Evolutionary conservation across 1,284 basidiomycete genomes (phyloP), one percentile per base, ranked within the genome.

Genomic region (Cryptococcus maquisensis): DNA sequence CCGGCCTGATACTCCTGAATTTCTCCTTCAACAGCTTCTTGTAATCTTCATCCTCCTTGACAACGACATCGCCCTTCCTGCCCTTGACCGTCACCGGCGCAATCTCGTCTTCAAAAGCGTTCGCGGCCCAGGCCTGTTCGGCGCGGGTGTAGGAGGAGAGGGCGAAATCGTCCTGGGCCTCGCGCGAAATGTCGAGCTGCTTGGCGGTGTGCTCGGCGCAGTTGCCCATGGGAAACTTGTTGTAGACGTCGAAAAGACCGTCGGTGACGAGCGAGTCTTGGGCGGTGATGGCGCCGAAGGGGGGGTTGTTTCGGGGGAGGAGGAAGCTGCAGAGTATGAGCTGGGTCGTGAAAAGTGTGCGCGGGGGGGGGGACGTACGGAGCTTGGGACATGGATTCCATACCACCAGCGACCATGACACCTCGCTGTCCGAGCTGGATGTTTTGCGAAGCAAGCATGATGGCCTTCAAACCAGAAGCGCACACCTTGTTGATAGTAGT

Each of bases 401-500:
- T 93, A 56, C 95, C 95, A 66, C 95, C 96, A 49, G 93, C 94
- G 40, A 87, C 87, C 59, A 97, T 87, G 49, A 97, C 84, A 74
- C 79, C 76, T 55, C 81, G 83, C 66, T 86, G 85, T 51, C 95
- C 96, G 36, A 86, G 81, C 70, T 86, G 82, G 74, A 98, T 93
- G 68, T 84, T 85, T 79, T 98, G 94, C 38, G 90, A 83, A 51
- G 91, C 96, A 61, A 96, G 83, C 77, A 92, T 95, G 79, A 97
- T 84, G 40, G 91, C 82, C 79, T 98, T 97, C 81, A 98, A 82
- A 52, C 95, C 96, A 59, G 88, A 92, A 4, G 95, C 95, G 75
- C 95, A 98, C 69, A 98, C 90, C 78, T 98, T 96, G 84, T 99
- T 99, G 80, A 99, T 88, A 51, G 96, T 98, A 39, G 96, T 98